These are phyloP conservation scores for Lichina pygmaea DNA, from an alignment of 495 filamentous ascomycete genomes.

Conservation along the genomic window DNA sequence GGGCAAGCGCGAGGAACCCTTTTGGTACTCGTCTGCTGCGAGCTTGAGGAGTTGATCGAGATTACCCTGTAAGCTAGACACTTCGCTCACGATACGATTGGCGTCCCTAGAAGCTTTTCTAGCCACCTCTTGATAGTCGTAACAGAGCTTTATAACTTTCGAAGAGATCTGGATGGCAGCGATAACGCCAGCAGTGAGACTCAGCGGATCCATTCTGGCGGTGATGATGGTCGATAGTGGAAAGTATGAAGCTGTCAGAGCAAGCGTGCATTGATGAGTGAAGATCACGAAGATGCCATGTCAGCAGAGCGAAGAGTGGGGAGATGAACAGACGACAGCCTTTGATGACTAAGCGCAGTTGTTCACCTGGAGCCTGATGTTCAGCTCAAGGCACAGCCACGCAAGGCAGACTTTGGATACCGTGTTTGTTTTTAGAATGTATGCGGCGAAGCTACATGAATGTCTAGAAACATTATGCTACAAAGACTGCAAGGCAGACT, in stretches of 20 bases:
- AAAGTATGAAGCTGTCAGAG: no score
- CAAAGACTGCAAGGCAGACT: not conserved
- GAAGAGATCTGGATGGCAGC: not conserved
- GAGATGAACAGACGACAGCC: no score
- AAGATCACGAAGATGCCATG: no score
- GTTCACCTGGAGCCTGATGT: not conserved
- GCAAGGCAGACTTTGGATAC: no score
- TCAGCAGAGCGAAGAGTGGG: no score
- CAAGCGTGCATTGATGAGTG: no score
- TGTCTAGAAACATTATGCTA: no score
- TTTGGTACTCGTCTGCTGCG: not conserved
- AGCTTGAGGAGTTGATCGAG: not conserved
- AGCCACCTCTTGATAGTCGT: not conserved
- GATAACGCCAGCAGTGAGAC: not conserved
- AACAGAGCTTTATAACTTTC: not conserved
- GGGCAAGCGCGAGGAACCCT: not conserved
- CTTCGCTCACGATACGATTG: not conserved
- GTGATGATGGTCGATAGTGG: no score
- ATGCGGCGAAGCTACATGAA: no score
- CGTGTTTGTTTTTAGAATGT: no score
- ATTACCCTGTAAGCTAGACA: not conserved
- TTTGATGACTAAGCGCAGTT: no score
- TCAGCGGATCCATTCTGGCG: not conserved
- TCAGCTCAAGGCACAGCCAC: no score
- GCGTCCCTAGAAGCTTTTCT: not conserved